These are phyloP conservation scores for Rhytidhysteron rufulum DNA, from an alignment of 2,329 filamentous ascomycete genomes.

Conservation along the genomic window DNA sequence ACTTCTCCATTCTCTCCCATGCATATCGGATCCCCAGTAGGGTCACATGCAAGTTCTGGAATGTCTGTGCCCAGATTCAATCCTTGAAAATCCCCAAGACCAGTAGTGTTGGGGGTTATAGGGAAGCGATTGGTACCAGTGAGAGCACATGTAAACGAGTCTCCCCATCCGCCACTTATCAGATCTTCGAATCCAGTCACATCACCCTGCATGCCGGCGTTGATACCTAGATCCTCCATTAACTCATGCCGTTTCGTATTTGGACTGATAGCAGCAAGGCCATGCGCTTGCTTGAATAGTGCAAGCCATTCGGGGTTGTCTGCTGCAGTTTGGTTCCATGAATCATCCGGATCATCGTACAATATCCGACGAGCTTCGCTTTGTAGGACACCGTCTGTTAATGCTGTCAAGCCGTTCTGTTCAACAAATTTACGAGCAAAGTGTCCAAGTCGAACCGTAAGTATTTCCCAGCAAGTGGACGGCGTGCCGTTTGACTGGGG, in stretches of 20 bases:
- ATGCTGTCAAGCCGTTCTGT: conserved; percentile 28
- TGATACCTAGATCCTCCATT: conserved; percentile 31
- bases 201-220: conserved; percentile 12
- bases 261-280: conserved; percentile 22
- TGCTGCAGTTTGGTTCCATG: conserved; percentile 43
- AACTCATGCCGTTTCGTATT: conserved; percentile 19
- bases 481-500: conserved; percentile 9
- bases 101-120: not conserved
- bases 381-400: conserved; percentile 51
- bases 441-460: conserved; percentile 44
- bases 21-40: conserved; percentile 12
- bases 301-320: conserved; percentile 45
- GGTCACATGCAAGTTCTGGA: conserved; percentile 15
- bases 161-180: not conserved
- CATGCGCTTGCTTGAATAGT: conserved; percentile 48
- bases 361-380: conserved; percentile 44
- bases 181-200: conserved; percentile 20
- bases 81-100: not conserved
- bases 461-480: conserved; percentile 48
- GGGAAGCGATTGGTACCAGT: not conserved
- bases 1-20: conserved; percentile 22
- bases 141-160: not conserved
- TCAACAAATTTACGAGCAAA: conserved; percentile 40
- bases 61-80: conserved; percentile 7
- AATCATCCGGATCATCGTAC: conserved; percentile 44